Conservation (phyloP, 192 early-diverging fungal species). For the Entomortierella beljakovae region DNA sequence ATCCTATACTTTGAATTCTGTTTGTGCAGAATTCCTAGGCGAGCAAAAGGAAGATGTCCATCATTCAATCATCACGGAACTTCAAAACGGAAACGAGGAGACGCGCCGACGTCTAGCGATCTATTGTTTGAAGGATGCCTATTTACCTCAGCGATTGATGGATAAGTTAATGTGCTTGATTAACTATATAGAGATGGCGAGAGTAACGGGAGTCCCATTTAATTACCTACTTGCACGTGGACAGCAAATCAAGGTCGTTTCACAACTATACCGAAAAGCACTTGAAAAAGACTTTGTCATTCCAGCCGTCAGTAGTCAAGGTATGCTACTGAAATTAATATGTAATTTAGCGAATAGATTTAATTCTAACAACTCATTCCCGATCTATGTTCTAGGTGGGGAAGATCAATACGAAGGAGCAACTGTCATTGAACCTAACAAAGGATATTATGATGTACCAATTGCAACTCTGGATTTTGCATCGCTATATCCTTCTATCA, state of each 20-base stretch:
- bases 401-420: conserved; percentile 97
- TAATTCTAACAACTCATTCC: neutral
- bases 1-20: conserved; percentile 96
- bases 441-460: conserved; percentile 94
- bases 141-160: conserved; percentile 90
- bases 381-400: conserved; percentile 53
- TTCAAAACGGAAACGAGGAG: conserved; percentile 96
- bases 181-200: conserved; percentile 99
- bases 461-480: conserved; percentile 99
- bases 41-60: conserved; percentile 99
- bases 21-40: conserved; percentile 93
- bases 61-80: conserved; percentile 97
- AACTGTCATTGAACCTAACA: conserved; percentile 94
- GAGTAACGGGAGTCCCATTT: conserved; percentile 97
- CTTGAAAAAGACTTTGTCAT: conserved; percentile 86
- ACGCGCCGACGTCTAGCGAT: conserved; percentile 94
- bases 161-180: conserved; percentile 98
- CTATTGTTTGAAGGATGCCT: conserved; percentile 98
- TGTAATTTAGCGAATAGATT: too few relatives aligned
- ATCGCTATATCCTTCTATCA: conserved; percentile 98
- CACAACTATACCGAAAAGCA: conserved; percentile 93
- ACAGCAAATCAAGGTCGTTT: conserved; percentile 98
- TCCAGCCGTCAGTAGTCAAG: conserved; percentile 86
- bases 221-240: conserved; percentile 94
- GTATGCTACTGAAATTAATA: conserved; percentile 33